Evolutionary conservation across 345 rosid genomes (phyloP), one percentile per base, ranked within the genome.

Genomic region (Lepidium didymum): DNA sequence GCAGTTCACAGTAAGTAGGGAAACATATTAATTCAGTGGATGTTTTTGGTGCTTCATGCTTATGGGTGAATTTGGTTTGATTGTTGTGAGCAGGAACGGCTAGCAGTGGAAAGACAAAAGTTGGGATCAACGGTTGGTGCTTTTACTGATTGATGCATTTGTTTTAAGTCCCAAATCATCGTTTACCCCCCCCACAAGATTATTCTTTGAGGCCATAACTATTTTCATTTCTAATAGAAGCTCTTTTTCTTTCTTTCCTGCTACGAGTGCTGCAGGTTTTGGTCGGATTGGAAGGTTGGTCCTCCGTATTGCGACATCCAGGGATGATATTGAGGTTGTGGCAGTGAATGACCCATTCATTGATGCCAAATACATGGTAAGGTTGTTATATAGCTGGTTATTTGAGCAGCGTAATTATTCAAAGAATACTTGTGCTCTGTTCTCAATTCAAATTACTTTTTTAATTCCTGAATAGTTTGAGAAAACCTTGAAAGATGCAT

Each of bases 241-340:
- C 49, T 64, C 38, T 3, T 50, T 36, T 27, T 27, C 31, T 6
- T 27, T 43, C 38, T 10, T 18, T 36, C 40, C 40, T 13, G 38
- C 59, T 45, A 25, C 25, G 62, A 42, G 5, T 16, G n/a, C 33
- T 56, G 68, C 84, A 94, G 99, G 99, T 66, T 95, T 91, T 85
- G 99, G 99, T 75, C 91, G 99, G 16, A 91, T 95, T 69, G 99
- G 99, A 60, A 83, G 99, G 81, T 74, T 95, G 85, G 97, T 95
- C 55, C 80, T 95, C 59, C 85, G 99, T 19, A 78, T 95, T 64
- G 97, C 99, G 61, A 82, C 87, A 35, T 78, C 75, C 31, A 89
- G 99, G 81, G 99, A 91, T 81, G 96, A 95, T 70, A 75, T 95
- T 35, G 89, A 89, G 37, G 87, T 87, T 16, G 96, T 95, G 50